Evolutionary conservation across 306 rosid species (phyloP), one percentile per base, ranked within the genome.

Genomic region (Glycyrrhiza uralensis): DNA sequence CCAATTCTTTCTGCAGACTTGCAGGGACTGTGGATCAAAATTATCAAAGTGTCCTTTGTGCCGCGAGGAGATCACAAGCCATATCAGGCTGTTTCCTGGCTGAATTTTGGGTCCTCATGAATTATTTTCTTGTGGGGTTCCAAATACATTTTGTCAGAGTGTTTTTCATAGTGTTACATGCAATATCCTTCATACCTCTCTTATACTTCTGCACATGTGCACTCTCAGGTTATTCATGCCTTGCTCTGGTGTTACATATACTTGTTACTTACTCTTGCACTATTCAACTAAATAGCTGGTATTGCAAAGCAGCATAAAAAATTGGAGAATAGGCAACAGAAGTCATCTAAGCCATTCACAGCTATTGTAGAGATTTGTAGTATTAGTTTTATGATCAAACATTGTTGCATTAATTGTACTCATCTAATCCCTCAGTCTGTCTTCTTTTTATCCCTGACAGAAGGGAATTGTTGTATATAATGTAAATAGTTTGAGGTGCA

Each of bases 11-110:
- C 0, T 62, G 67, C 80, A 83, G 87, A 76, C 77, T 15, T 83
- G 85, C 32, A 68, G 80, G 45, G 85, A 80, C 6, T 83, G 87
- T 54, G 87, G 87, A 60, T 46, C 49, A 60, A 62, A 80, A 38
- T 42, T 83, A 67, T 45, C 66, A 0, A 83, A 54, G 49, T 81
- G 85, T 72, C 85, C 82, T 11, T 76, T 81, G 77, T 83, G 84
- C 50, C 84, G 87, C 4, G 71, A 80, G 36, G 55, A 36, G 7
- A 83, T 83, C 71, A 80, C 71, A 17, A 59, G 33, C 76, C 60
- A 14, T 4, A 49, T 80, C 35, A 83, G 14, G 75, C 14, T 83
- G 18, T 83, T 67, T 72, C 77, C 77, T 44, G 74, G 80, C 4
- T 83, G 74, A 72, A 5, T 13, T 29, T 56, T 38, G 18, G 52